phyloP scores from a whole-genome alignment of 2,329 filamentous ascomycete species.

The Septoria petroselini region DNA sequence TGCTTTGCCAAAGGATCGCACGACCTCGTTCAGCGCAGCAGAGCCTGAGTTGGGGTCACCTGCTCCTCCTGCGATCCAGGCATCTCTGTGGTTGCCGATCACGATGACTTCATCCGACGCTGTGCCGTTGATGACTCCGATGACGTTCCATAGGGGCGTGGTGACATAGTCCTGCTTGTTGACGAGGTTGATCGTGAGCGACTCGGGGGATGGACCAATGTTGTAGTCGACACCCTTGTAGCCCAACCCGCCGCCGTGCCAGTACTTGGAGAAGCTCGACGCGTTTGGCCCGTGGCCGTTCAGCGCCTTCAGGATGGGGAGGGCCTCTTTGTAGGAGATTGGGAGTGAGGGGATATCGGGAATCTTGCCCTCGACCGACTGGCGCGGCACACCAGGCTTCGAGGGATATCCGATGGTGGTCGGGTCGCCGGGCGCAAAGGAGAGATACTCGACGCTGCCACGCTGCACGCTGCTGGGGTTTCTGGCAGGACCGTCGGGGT shows the following conservation, averaged over 20 bases:
- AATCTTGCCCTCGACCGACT: constrained; percentile 65
- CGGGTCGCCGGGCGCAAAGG: constrained; percentile 66
- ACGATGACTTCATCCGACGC: constrained; percentile 82
- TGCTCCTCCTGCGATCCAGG: constrained; percentile 83
- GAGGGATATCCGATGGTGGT: constrained; percentile 93
- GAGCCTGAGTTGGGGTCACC: constrained; percentile 81
- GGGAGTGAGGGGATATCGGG: constrained; percentile 87
- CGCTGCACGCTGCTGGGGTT: constrained; percentile 87
- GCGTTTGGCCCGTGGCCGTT: constrained; percentile 84
- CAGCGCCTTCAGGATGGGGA: constrained; percentile 83
- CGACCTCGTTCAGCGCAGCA: constrained; percentile 73
- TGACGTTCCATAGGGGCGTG: constrained; percentile 65
- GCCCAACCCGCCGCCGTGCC: constrained; percentile 65
- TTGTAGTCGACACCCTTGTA: constrained; percentile 82
- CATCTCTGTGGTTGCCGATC: constrained; percentile 87
- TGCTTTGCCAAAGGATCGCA: constrained; percentile 70
- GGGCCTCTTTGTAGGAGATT: constrained; percentile 80
- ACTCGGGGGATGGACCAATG: constrained; percentile 74
- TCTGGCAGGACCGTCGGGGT: constrained; percentile 82
- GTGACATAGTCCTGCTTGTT: constrained; percentile 52
- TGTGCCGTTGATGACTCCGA: constrained; percentile 86
- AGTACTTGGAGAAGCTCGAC: constrained; percentile 67
- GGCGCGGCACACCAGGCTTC: constrained; percentile 78
- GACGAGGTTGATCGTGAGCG: constrained; percentile 53
- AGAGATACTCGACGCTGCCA: constrained; percentile 69